Evolutionary conservation across 176 grass and related monocot species (phyloP).

Genomic region (Ampelocalamus luodianensis): DNA sequence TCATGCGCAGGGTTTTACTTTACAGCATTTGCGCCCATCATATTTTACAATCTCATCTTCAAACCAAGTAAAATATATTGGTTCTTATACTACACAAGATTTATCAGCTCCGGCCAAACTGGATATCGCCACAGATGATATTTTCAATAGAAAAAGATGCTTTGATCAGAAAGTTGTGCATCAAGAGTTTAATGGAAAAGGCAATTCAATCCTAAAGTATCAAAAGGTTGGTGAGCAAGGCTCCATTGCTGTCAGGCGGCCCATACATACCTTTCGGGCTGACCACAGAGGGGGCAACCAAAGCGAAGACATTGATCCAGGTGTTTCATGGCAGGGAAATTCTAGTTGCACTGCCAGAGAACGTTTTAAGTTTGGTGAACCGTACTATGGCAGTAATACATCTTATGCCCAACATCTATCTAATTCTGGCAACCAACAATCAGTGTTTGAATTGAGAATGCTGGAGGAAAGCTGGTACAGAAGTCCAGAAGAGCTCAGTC

Average conservation of each 20-base stretch:
- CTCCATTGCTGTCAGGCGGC: conserved; percentile 39
- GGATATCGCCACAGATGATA: conserved; percentile 38
- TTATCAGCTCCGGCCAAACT: conserved; percentile 45
- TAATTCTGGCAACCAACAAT: conserved; percentile 43
- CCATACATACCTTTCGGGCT: conserved; percentile 33
- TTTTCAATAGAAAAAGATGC: conserved; percentile 64
- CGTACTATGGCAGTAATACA: conserved; percentile 24
- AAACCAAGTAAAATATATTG: conserved; percentile 72
- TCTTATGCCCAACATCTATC: conserved; percentile 34
- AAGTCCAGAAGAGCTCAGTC: conserved; percentile 76
- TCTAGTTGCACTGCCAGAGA: conserved; percentile 46
- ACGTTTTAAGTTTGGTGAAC: conserved; percentile 37
- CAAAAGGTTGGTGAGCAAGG: conserved; percentile 59
- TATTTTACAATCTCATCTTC: conserved; percentile 68
- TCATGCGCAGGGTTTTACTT: conserved; percentile 65
- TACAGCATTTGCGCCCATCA: conserved; percentile 76
- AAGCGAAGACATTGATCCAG: conserved; percentile 43
- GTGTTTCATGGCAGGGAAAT: conserved; percentile 46
- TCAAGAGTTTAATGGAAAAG: conserved; percentile 40
- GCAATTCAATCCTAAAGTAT: conserved; percentile 62
- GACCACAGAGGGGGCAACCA: conserved; percentile 49
- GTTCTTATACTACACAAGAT: conserved; percentile 66
- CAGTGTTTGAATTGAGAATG: conserved; percentile 53
- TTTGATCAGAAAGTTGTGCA: conserved; percentile 52
- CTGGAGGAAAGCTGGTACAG: conserved; percentile 92